phyloP scores from a whole-genome alignment of 1,284 basidiomycete species.

The Fomitopsis schrenkii region DNA sequence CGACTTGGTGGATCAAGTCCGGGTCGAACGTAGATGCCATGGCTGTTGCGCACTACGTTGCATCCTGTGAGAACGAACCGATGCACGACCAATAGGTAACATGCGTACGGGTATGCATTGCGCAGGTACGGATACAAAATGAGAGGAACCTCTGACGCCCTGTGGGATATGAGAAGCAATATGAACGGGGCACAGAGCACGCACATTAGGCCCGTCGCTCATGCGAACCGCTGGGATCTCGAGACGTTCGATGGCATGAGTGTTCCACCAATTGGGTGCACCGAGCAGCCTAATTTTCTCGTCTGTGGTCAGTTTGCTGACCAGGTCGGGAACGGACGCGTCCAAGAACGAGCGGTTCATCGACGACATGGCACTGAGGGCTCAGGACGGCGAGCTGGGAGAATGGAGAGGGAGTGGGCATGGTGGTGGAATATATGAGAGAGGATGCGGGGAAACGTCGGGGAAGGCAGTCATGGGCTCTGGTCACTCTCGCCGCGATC shows the following conservation, averaged over 20 bases:
- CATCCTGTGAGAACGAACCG: background rate
- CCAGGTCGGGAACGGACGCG: constrained; percentile 48
- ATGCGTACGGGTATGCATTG: constrained; percentile 29
- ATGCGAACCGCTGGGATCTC: constrained; percentile 60
- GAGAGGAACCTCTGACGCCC: constrained; percentile 66
- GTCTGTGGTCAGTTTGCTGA: constrained; percentile 48
- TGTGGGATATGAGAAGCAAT: constrained; percentile 20
- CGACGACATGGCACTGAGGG: background rate
- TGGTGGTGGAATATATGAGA: constrained; percentile 3
- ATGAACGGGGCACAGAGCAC: constrained; percentile 2
- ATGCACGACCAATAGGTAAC: background rate
- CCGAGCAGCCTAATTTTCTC: constrained; percentile 63
- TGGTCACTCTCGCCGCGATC: background rate
- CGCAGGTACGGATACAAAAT: constrained; percentile 45
- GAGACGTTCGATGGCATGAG: constrained; percentile 49
- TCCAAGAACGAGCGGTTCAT: constrained; percentile 47
- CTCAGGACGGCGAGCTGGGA: background rate
- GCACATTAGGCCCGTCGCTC: constrained; percentile 64
- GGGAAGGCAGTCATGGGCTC: background rate
- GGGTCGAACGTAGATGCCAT: constrained; percentile 63
- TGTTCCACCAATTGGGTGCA: constrained; percentile 73
- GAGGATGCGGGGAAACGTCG: constrained; percentile 5
- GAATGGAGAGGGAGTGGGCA: background rate
- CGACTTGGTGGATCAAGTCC: constrained; percentile 49
- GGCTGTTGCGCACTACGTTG: constrained; percentile 59